These are phyloP conservation scores for Eucalyptus brandiana DNA, from an alignment of 345 rosid genomes.

Conservation along the genomic window DNA sequence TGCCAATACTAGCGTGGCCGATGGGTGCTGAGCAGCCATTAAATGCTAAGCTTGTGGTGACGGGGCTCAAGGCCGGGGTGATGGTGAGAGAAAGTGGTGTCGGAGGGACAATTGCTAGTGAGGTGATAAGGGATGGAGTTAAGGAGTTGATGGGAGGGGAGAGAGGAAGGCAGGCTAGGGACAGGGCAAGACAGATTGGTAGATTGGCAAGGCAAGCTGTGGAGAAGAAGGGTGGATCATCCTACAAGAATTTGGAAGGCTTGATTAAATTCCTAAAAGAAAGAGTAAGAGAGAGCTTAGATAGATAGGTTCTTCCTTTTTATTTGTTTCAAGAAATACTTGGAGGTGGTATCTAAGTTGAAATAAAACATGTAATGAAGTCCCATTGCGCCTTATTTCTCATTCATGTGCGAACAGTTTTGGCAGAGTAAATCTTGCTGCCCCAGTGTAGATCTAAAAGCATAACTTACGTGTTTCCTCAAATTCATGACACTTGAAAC, in stretches of 20 bases:
- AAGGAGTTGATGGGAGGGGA: conserved; percentile 9
- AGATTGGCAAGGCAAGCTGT: conserved; percentile 1
- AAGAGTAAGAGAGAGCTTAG: background rate
- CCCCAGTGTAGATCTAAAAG: background rate
- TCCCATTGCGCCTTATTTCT: accelerated
- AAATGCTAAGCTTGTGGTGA: conserved; percentile 4
- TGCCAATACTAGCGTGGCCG: conserved; percentile 12
- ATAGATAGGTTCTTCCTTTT: background rate
- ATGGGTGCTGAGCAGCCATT: conserved; percentile 1
- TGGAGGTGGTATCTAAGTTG: background rate
- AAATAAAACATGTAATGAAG: background rate
- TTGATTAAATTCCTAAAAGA: background rate
- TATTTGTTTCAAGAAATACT: background rate
- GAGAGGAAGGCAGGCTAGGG: conserved; percentile 1
- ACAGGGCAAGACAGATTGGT: background rate
- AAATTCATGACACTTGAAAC: background rate
- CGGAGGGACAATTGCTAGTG: background rate
- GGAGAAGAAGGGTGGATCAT: background rate
- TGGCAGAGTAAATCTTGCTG: background rate
- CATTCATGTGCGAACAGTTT: background rate
- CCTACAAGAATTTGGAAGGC: background rate
- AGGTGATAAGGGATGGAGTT: background rate
- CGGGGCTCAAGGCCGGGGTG: background rate
- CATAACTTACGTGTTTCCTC: background rate
- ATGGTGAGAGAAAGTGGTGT: background rate